Conservation (phyloP, 2,329 filamentous ascomycete genomes). For the Colletotrichum lindemuthianum region DNA sequence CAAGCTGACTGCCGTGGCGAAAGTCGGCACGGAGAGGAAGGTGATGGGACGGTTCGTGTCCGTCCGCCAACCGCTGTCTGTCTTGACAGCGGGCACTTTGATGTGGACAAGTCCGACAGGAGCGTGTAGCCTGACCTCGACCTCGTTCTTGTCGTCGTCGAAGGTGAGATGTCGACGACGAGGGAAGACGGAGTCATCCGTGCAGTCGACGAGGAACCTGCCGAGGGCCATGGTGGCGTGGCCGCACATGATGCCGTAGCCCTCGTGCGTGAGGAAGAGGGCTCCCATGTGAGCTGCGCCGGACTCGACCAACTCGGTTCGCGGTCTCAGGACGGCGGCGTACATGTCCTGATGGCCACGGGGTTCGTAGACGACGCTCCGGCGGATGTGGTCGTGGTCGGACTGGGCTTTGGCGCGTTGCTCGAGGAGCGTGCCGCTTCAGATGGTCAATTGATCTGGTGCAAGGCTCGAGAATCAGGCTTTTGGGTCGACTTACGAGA, state of each 20-base stretch:
- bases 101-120: slow-evolving; percentile 55
- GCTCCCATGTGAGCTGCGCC: slow-evolving; percentile 34
- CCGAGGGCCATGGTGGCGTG: slow-evolving; percentile 57
- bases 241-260: slow-evolving; percentile 34
- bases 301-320: slow-evolving; percentile 23
- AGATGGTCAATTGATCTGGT: neutral
- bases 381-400: slow-evolving; percentile 26
- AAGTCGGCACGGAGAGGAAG: slow-evolving; percentile 55
- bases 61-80: slow-evolving; percentile 40
- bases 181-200: slow-evolving; percentile 52
- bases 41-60: slow-evolving; percentile 50
- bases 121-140: slow-evolving; percentile 51
- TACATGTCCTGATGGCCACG: slow-evolving; percentile 36
- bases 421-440: slow-evolving; percentile 50
- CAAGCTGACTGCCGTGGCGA: slow-evolving; percentile 46
- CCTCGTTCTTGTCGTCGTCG: slow-evolving; percentile 40
- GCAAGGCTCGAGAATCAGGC: neutral
- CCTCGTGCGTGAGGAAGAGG: slow-evolving; percentile 31
- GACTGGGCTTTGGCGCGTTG: slow-evolving; percentile 43
- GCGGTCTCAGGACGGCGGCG: slow-evolving; percentile 24
- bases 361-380: slow-evolving; percentile 29
- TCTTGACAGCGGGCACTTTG: slow-evolving; percentile 47
- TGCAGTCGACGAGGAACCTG: slow-evolving; percentile 52
- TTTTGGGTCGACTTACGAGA: slow-evolving; percentile 32
- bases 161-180: slow-evolving; percentile 43